Evolutionary conservation across 192 early-diverging fungal species (phyloP).

Genomic region (Podochytrium sp.): DNA sequence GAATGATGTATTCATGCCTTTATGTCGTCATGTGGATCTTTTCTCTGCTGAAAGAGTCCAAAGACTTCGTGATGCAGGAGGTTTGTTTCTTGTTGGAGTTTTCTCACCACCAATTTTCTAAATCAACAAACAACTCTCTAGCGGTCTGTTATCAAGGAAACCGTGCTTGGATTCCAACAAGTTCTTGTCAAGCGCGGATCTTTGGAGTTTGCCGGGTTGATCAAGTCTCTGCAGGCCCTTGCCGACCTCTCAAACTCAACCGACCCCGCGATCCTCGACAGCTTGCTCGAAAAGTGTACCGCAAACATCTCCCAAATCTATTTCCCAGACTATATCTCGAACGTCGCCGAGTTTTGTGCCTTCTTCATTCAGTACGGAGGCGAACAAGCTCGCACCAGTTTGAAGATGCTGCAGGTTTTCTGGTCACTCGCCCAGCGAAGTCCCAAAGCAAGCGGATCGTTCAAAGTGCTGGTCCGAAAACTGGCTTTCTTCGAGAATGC

Average conservation of each 20-base stretch:
- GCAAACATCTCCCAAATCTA: slow-evolving; percentile 42
- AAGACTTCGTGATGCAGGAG: background rate
- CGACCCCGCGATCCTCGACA: background rate
- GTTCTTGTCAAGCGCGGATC: slow-evolving; percentile 20
- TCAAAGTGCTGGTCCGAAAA: slow-evolving; percentile 36
- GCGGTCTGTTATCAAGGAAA: background rate
- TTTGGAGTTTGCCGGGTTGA: slow-evolving; percentile 42
- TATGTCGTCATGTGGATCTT: slow-evolving; percentile 46
- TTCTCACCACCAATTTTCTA: background rate
- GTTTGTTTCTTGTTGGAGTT: slow-evolving; percentile 11
- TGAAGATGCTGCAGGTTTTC: slow-evolving; percentile 43
- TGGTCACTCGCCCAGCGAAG: slow-evolving; percentile 40
- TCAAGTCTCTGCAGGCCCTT: slow-evolving; percentile 41
- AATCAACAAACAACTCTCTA: background rate
- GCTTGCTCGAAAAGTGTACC: slow-evolving; percentile 39
- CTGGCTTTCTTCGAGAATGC: slow-evolving; percentile 39
- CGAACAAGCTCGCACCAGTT: slow-evolving; percentile 17
- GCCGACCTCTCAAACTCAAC: slow-evolving; percentile 6
- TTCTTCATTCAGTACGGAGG: slow-evolving; percentile 29
- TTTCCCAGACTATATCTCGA: slow-evolving; percentile 39
- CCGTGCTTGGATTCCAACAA: slow-evolving; percentile 15
- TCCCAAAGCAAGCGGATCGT: slow-evolving; percentile 26
- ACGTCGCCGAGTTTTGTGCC: slow-evolving; percentile 41
- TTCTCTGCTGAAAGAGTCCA: background rate
- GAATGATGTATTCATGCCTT: slow-evolving; percentile 43